Conservation (phyloP, 2,329 filamentous ascomycete species). For the Colletotrichum zoysiae region DNA sequence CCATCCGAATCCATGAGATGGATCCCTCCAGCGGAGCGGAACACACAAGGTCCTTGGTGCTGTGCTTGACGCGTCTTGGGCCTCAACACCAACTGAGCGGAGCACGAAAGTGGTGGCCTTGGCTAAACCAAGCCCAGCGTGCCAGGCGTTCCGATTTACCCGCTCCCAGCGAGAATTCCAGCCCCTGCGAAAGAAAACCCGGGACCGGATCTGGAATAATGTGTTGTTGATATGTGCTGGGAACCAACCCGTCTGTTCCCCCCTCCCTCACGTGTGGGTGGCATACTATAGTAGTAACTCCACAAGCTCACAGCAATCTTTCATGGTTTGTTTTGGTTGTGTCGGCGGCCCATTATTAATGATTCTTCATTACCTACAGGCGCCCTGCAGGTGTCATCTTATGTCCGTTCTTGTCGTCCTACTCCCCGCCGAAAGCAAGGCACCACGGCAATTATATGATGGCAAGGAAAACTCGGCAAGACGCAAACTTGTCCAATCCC, state of each 20-base stretch:
- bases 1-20: neutral
- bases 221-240: constrained; percentile 2
- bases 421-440: constrained; percentile 13
- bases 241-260: neutral
- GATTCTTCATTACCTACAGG: neutral
- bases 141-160: constrained; percentile 34
- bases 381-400: neutral
- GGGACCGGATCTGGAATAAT: constrained; percentile 24
- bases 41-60: neutral
- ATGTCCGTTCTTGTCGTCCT: neutral
- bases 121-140: constrained; percentile 32
- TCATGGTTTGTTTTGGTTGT: neutral
- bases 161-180: constrained; percentile 30
- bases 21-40: neutral
- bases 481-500: neutral
- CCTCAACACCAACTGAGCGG: neutral
- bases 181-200: neutral
- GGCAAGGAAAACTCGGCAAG: neutral
- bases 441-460: neutral
- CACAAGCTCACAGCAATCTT: neutral
- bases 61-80: neutral
- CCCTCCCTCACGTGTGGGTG: neutral
- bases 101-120: constrained; percentile 27
- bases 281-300: neutral
- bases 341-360: neutral